These are phyloP conservation scores for Dothistroma septosporum DNA, from an alignment of 2,329 filamentous ascomycete genomes.

Conservation along the genomic window DNA sequence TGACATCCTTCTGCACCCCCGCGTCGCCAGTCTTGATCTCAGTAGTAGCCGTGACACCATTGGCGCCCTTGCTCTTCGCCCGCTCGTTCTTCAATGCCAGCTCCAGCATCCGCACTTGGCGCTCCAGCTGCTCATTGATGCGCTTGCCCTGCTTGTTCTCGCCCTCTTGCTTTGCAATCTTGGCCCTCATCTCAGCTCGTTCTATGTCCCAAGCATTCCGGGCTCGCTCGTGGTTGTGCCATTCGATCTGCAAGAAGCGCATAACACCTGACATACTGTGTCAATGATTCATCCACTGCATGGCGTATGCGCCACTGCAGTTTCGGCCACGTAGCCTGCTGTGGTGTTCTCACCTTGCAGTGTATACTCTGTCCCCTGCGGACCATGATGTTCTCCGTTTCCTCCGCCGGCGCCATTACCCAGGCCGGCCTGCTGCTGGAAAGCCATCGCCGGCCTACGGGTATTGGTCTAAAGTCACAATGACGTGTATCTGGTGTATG, in stretches of 20 bases:
- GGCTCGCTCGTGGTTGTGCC: constrained; percentile 96
- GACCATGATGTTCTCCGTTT: constrained; percentile 44
- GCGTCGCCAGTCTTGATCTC: constrained; percentile 18
- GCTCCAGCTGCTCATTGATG: constrained; percentile 81
- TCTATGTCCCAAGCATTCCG: constrained; percentile 99
- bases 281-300: not conserved
- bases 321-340: not conserved
- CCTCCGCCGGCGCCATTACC: constrained; percentile 52
- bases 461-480: not conserved
- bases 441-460: constrained; percentile 53
- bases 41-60: constrained; percentile 19
- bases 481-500: not conserved
- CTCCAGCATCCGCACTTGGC: constrained; percentile 86
- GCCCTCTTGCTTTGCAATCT: constrained; percentile 91
- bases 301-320: not conserved
- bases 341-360: constrained; percentile 57
- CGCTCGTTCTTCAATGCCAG: constrained; percentile 80
- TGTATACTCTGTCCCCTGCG: constrained; percentile 67
- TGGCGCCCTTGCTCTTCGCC: constrained; percentile 51
- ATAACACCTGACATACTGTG: constrained; percentile 67
- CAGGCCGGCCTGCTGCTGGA: constrained; percentile 64
- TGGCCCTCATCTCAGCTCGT: constrained; percentile 96
- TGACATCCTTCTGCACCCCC: constrained; percentile 26
- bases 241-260: constrained; percentile 98
- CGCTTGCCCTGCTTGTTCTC: constrained; percentile 81